Base-by-base conservation (phyloP, 2,329 filamentous ascomycete species). In the Apiospora malaysiana region DNA sequence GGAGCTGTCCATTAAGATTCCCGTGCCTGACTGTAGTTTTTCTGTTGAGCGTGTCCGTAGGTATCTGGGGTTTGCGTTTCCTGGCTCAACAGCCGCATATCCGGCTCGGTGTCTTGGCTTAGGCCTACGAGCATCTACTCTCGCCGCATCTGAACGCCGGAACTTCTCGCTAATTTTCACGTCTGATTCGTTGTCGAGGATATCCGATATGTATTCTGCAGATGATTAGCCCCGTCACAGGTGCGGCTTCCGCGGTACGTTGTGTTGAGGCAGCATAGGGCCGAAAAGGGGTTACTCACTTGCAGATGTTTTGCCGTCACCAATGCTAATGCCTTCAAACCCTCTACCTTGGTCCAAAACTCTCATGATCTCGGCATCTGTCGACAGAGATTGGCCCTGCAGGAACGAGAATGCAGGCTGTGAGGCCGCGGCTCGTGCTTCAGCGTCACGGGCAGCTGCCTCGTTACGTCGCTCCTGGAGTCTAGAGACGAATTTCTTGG, bases 161-260 rank as follows among this genome's bases (percentile, higher is more conserved):
- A 79, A 69, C 67, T 70, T 77, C 56, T 78, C 72, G 65, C 78
- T 79, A 43, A 76, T 69, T 67, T 74, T 68, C 32, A 76, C 75
- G 70, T 80, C 78, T 25, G 74, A 74, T 14, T 76, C 69, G 5
- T 69, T 70, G 23, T 78, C 74, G 40, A 80, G 70, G 66, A 78
- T 76, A n/a, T 65, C 74, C 73, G 68, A 40, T 37, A 21, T n/a
- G 7, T 9, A 51, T 12, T 32, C 56, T 40, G 25, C 68, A 42
- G 18, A 40, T 47, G 47, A n/a, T 63, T 27, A 45, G 46, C 16
- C 40, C 32, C 7, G n/a, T 40, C 21, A 5, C 16, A 63, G 56
- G 5, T 23, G 18, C 40, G 56, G 56, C 56, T n/a, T 8, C 56
- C 40, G 56, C 21, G 8, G 56, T 7, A 10, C 21, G 5, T 63